These are phyloP conservation scores for Dendrobium huoshanense DNA, from an alignment of 106 monocot genomes.

Conservation along the genomic window DNA sequence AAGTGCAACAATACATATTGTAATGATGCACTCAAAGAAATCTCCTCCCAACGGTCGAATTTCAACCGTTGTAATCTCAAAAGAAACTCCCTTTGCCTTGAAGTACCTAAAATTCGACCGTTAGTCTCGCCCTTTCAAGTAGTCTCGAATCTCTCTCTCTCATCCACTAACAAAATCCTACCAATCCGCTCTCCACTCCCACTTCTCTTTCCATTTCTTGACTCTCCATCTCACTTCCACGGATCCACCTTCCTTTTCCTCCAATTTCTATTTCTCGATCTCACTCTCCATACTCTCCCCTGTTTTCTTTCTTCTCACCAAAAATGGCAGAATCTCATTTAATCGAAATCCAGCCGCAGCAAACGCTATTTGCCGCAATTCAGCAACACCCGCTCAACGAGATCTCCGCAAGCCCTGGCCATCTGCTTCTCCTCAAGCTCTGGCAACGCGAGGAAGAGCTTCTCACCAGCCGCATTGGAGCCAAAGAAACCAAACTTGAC, in stretches of 20 bases:
- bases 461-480: slow-evolving; percentile 23
- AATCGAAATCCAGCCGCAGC: slow-evolving; percentile 20
- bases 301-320: neutral
- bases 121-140: too few species aligned
- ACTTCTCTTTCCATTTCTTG: neutral
- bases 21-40: too few species aligned
- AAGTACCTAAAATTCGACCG: too few species aligned
- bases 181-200: neutral
- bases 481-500: slow-evolving; percentile 48
- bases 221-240: neutral
- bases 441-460: slow-evolving; percentile 71
- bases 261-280: neutral
- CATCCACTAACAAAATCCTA: too few species aligned
- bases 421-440: slow-evolving; percentile 85
- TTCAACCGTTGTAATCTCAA: too few species aligned
- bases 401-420: slow-evolving; percentile 78
- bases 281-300: neutral
- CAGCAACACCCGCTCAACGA: slow-evolving; percentile 65
- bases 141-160: too few species aligned
- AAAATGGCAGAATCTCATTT: slow-evolving; percentile 20
- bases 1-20: too few species aligned
- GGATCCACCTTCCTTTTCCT: neutral
- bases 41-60: too few species aligned
- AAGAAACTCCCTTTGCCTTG: too few species aligned
- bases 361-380: neutral